A percentile compares a stretch with the other conserved stretches of the same genome.
Evolutionary conservation across 2,329 filamentous ascomycete genomes (phyloP).

Genomic region (Seiridium cupressi): DNA sequence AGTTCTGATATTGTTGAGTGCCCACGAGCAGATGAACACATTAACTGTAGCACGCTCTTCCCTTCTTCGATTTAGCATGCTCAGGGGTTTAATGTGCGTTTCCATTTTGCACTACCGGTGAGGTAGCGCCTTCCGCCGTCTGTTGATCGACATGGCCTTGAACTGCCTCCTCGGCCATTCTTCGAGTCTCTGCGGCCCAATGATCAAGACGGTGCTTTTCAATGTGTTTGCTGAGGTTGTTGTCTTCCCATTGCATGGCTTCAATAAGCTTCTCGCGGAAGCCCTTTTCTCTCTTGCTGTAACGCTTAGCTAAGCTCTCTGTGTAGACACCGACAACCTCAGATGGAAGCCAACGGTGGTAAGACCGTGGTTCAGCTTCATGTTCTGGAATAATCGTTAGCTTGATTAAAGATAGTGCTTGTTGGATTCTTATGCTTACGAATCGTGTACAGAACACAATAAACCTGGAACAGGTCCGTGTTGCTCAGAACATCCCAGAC

Average conservation of each 20-base stretch:
- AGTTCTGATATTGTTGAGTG: too few species aligned
- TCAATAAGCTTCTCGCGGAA: conserved; percentile 66
- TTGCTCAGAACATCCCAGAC: conserved; percentile 59
- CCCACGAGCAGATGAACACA: too few species aligned
- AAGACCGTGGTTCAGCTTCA: conserved; percentile 38
- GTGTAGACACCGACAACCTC: conserved; percentile 60
- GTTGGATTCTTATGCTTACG: conserved; percentile 48
- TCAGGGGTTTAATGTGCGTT: too few species aligned
- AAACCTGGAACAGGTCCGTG: conserved; percentile 68
- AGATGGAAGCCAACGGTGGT: conserved; percentile 47
- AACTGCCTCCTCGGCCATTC: conserved; percentile 14
- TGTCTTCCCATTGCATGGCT: conserved; percentile 73
- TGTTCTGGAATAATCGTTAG: conserved; percentile 25
- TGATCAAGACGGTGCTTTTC: conserved; percentile 67
- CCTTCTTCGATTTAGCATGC: too few species aligned
- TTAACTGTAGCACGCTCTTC: too few species aligned
- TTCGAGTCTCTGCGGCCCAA: conserved; percentile 40
- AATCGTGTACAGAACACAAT: conserved; percentile 61
- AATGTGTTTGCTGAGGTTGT: conserved; percentile 60
- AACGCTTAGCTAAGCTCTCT: conserved; percentile 59
- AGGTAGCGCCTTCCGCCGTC: conserved; percentile 19
- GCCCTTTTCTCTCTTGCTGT: conserved; percentile 58
- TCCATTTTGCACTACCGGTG: background rate
- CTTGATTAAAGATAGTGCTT: background rate
- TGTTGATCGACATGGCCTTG: conserved; percentile 23